Base-by-base conservation (phyloP, 148 eudicot genomes). In the Linanthus parryae region DNA sequence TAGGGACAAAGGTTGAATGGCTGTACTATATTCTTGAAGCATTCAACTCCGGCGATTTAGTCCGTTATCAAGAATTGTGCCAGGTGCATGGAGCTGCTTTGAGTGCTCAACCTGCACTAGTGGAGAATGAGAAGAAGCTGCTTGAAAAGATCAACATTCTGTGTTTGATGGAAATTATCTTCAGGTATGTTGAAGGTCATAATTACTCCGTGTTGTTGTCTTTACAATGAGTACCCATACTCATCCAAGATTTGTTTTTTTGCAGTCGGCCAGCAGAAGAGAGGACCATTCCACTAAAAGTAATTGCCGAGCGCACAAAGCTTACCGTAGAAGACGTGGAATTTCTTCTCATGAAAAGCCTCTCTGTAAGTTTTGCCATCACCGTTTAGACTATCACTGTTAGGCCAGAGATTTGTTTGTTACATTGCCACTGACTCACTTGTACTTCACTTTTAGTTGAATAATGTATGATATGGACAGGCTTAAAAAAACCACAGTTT, bases 1-100 rank as follows among this genome's bases (percentile, higher is more conserved):
- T 87, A 37, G 96, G 98, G 48, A 92, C 98, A 39, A 77, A 84
- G 66, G 89, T 92, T 27, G 98, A 87, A 73, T 92, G 98, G 98
- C 87, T 92, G 21, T 92, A 81, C 75, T 66, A 81, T 61, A 75
- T 92, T 53, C 79, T 92, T 30, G 90, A 92, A 69, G 98, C 90
- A 57, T 87, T 87, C 60, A 92, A 92, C 55, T 54, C 77, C 47
- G 98, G 96, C 51, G 87, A 92, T 73, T 67, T 92, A 64, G 71
- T 74, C 64, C 84, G 82, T 7, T 92, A 92, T 49, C 96, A 84
- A 73, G 87, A 92, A 70, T 49, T 92, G 22, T 92, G 98, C 67
- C 63, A 51, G 50, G 96, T 84, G 50, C 90, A 92, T 64, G 60
- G 73, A 62, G 90, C 81, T 63, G 82, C 96, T 56, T 66, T 87